Evolutionary conservation across 2,329 filamentous ascomycete genomes (phyloP), one percentile per base, ranked within the genome.

Genomic region (Fusarium piperis): DNA sequence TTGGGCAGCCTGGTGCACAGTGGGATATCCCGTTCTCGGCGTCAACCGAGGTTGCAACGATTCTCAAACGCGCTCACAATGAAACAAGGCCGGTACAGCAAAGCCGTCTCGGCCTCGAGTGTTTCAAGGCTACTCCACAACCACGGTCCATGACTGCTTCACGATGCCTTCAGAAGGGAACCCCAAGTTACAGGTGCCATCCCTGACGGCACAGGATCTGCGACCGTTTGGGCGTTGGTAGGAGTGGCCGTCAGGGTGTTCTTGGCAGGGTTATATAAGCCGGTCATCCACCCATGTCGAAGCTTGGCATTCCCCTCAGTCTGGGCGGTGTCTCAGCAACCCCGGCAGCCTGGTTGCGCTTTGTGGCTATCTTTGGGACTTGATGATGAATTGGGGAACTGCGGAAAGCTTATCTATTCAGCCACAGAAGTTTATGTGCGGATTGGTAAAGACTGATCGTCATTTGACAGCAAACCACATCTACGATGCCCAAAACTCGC

Each of bases 211-310:
- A 26, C 18, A 20, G 35, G 16, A 46, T 48, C 39, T 59, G 56
- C 26, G 20, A 9, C 36, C 2, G 39, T 33, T 48, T 33, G 26
- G 55, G 56, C 18, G 32, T 56, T 20, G 46, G 44, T 55, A 32
- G 28, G 46, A n/a, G 48, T 57, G 46, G 59, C 32, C 20, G n/a
- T 56, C n/a, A 39, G 28, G 51, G 59, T 55, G n/a, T 7, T 62
- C 46, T 41, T 62, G 51, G 51, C 59, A 56, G 10, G 12, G n/a
- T 56, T 57, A 62, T 35, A 51, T 55, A 62, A 46, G 59, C 59
- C 9, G 9, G 4, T 15, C 1, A 48, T 48, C 41, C 15, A 48
- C 41, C 23, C 11, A 51, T 46, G 36, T 44, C 36, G 26, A 62
- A 28, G 28, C 46, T 56, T 56, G 35, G 59, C 59, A 56, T 33